Base-by-base conservation (phyloP, 306 rosid species). In the Carpinus viminea region DNA sequence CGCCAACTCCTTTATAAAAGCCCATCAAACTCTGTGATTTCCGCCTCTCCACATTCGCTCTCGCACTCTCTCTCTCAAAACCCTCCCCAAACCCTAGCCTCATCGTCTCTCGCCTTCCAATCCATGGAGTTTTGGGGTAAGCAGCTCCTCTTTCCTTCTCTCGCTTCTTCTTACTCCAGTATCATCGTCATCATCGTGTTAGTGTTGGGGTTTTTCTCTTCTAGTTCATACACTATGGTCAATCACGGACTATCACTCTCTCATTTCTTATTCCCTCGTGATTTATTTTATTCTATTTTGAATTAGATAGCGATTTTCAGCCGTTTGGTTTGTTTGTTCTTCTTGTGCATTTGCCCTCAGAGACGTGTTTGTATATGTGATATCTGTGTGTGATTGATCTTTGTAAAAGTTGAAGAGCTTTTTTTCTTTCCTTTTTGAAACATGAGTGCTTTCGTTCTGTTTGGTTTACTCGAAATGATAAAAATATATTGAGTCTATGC, bases 101-200 rank as follows among this genome's bases (percentile, higher is more conserved):
- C 18, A 57, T 4, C 50, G 16, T 74, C 70, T 36, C 3, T 45
- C 12, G 68, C 41, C 0, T 51, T 11, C 13, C 17, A 81, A 60
- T 38, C 79, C 46, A 93, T 93, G 98, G 96, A 91, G 87, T 93
- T 93, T 72, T 93, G 98, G 98, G 98, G 98, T 93, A 84, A 79
- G 60, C 41, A 79, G 60, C 41, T 51, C 41, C 38, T 52, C 68
- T 20, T n/a, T n/a, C 4, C 20, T 8, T 4, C 5, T 55, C 38
- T 43, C 45, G 15, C 2, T 24, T 50, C 20, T 12, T 26, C 20
- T 47, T 21, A 11, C 1, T 16, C 15, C 16, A 68, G 41, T 6
- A 10, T 68, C 28, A 4, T 41, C n/a, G n/a, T n/a, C 48, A 26
- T 59, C 24, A 26, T 41, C 4, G 51, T 38, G 18, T 68, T 68